Percentiles rank a stretch among this genome's conserved stretches.
Evolutionary conservation across 345 rosid species (phyloP).

Genomic region (Pelargonium nanum): DNA sequence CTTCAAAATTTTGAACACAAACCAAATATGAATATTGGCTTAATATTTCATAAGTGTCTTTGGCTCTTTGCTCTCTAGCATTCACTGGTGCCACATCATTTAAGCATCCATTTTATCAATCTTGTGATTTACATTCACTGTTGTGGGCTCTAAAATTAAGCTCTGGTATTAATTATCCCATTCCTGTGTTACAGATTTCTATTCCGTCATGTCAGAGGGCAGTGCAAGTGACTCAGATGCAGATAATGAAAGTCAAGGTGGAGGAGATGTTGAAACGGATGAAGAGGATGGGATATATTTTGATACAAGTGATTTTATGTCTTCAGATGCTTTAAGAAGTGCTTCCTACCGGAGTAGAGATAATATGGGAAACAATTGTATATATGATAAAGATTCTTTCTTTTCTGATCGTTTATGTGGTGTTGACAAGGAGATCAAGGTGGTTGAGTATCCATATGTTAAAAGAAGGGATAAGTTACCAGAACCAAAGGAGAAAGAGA

Average conservation of each 20-base stretch:
- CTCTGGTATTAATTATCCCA: constrained; percentile 8
- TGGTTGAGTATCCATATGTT: constrained; percentile 60
- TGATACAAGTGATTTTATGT: constrained; percentile 80
- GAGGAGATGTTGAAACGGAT: constrained; percentile 81
- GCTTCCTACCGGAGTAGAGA: constrained; percentile 86
- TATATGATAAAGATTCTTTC: constrained; percentile 46
- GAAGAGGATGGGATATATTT: constrained; percentile 73
- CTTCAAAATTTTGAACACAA: too few relatives aligned
- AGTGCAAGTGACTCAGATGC: constrained; percentile 78
- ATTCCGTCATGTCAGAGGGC: constrained; percentile 96
- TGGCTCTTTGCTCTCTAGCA: too few relatives aligned
- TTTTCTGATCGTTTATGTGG: constrained; percentile 46
- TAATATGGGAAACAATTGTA: constrained; percentile 41
- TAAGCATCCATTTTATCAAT: background rate
- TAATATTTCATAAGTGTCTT: too few relatives aligned
- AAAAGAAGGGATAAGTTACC: constrained; percentile 86
- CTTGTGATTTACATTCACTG: too few relatives aligned
- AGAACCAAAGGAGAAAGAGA: constrained; percentile 95
- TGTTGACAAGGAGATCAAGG: constrained; percentile 37
- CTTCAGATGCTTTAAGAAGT: constrained; percentile 79
- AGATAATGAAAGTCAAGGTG: constrained; percentile 90
- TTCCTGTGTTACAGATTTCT: constrained; percentile 61
- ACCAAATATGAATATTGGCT: too few relatives aligned
- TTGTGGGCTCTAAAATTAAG: background rate
- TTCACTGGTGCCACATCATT: background rate